Percentiles rank a stretch among this genome's conserved stretches.
Evolutionary conservation across 1,139 yeast species (phyloP).

Genomic region (Suzukiozyma palmioleophila): DNA sequence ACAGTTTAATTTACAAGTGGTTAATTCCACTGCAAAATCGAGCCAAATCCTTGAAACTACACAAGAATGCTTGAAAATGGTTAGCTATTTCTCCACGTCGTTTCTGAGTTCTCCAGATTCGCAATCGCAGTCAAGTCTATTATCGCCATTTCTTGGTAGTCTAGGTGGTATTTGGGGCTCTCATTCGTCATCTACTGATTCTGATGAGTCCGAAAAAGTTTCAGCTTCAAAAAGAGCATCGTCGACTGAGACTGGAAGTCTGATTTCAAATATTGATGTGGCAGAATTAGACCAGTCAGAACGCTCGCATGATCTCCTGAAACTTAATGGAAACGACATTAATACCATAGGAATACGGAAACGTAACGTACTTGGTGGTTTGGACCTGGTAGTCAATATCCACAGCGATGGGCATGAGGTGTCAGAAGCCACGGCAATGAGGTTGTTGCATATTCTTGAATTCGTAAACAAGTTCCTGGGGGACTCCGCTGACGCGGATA

Average conservation of each 20-base stretch:
- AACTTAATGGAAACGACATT: background rate
- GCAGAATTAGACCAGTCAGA: background rate
- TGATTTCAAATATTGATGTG: background rate
- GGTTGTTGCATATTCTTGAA: constrained; percentile 1
- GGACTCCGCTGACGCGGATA: background rate
- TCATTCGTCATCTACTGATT: no score
- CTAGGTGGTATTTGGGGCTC: background rate
- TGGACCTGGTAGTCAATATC: background rate
- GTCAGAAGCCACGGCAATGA: background rate
- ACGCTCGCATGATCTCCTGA: background rate
- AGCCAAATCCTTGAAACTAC: constrained; percentile 17
- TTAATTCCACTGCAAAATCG: constrained; percentile 32
- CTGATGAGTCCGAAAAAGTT: no score
- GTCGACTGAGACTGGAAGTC: background rate
- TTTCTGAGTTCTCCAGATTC: background rate
- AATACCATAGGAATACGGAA: background rate
- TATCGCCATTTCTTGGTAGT: background rate
- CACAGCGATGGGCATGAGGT: background rate
- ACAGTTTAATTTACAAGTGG: constrained; percentile 38
- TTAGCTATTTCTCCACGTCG: constrained; percentile 3
- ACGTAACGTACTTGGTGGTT: constrained; percentile 2
- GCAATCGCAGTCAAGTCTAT: background rate
- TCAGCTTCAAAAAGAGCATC: background rate
- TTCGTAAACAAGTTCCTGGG: background rate
- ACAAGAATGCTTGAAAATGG: constrained; percentile 10